Evolutionary conservation across 495 filamentous ascomycete genomes (phyloP), one percentile per base, ranked within the genome.

Genomic region (Physcia stellaris): DNA sequence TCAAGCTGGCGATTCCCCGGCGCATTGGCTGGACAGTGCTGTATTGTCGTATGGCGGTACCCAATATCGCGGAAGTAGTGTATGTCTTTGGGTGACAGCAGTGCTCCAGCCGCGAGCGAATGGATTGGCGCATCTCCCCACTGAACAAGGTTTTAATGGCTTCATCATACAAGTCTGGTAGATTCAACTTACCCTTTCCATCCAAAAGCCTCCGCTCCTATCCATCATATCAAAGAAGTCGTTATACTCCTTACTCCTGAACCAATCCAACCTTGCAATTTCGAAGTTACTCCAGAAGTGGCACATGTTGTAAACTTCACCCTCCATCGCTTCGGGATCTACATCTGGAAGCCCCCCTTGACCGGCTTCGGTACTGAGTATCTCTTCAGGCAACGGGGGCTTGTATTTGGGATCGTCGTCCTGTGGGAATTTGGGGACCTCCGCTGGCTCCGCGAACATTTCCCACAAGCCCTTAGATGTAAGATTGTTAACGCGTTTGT

Each of bases 251-350:
- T 93, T 85, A 64, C 86, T 94, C 48, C 90, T 75, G 73, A 95
- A 95, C 69, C 84, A 99, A 64, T 83, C 80, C 37, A 99, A 68
- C 38, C 79, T 75, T 15, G 90, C 90, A 61, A 99, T 99, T 62
- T 99, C 90, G 42, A 99, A 99, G 57, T 99, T 99, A 67, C 85
- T 94, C 90, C 90, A 99, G 69, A 96, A 99, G 68, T 99, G 90
- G 61, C 90, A 99, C 90, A 99, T 99, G 66, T 99, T 99, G 66
- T 99, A 99, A 46, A 72, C 81, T 53, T 99, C 90, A 42, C 84
- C 83, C 54, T 95, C 92, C 90, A 99, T 99, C 13, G 79, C 77
- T 53, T 96, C 92, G 0, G 77, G 73, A 54, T 96, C 85, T 31
- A 94, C 77, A 32, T 94, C 83, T 24, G 80, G 77, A 12, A 85